Percentiles rank a stretch among this genome's conserved stretches.
Evolutionary conservation across 2,329 filamentous ascomycete genomes (phyloP).

Genomic region (Orbilia ellipsospora): DNA sequence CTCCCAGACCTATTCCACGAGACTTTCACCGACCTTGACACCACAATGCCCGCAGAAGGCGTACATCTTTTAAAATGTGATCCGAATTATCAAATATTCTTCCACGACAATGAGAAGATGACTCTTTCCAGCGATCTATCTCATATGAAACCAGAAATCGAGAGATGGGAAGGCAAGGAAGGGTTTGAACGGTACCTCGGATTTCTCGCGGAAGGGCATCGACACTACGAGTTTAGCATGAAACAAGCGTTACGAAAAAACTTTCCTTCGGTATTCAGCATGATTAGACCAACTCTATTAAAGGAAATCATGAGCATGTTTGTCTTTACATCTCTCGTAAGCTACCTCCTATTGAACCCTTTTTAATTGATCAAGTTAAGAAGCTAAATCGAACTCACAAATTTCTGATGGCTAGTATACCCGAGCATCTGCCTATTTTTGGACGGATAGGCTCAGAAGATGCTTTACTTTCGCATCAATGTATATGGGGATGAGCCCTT

Average conservation of each 20-base stretch:
- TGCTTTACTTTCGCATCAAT: slow-evolving; percentile 83
- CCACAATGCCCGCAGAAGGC: slow-evolving; percentile 73
- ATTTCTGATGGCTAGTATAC: slow-evolving; percentile 64
- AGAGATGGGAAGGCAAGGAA: slow-evolving; percentile 77
- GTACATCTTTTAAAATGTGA: slow-evolving; percentile 77
- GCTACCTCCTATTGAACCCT: slow-evolving; percentile 63
- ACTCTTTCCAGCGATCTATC: slow-evolving; percentile 74
- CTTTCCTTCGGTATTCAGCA: slow-evolving; percentile 71
- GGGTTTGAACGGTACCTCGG: slow-evolving; percentile 76
- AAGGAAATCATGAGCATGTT: slow-evolving; percentile 68
- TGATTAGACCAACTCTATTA: slow-evolving; percentile 71
- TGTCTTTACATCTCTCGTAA: slow-evolving; percentile 69
- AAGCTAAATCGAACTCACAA: neutral
- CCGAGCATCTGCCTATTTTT: slow-evolving; percentile 75
- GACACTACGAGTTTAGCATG: slow-evolving; percentile 76
- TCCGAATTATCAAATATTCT: slow-evolving; percentile 80
- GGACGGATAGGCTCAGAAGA: slow-evolving; percentile 74
- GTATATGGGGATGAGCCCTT: slow-evolving; percentile 85
- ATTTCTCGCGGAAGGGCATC: slow-evolving; percentile 75
- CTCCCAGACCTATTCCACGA: slow-evolving; percentile 77
- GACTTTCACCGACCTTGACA: slow-evolving; percentile 76
- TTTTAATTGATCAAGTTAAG: neutral
- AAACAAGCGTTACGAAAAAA: slow-evolving; percentile 75
- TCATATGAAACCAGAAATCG: slow-evolving; percentile 77
- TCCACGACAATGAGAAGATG: slow-evolving; percentile 74